Evolutionary conservation across 1,284 basidiomycete genomes (phyloP), one percentile per base, ranked within the genome.

Genomic region (Limonomyces culmigenus): DNA sequence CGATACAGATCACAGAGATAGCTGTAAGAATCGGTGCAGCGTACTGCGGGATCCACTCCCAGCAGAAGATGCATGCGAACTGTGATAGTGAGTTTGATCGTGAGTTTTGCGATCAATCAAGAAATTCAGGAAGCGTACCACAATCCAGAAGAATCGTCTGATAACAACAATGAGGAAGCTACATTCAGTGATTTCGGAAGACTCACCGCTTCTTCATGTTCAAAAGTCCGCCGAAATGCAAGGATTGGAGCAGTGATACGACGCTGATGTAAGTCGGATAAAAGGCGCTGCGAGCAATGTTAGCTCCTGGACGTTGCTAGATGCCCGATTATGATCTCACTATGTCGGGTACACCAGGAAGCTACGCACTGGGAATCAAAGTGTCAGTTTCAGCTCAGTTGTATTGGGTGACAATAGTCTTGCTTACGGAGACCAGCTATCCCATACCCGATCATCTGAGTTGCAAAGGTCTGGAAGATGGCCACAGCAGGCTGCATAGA

Each of bases 1-100:
- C n/a, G 30, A 73, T 50, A 50, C 70, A 73, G 56, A 74, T 67
- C 42, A 74, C 62, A 19, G 65, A 73, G 45, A 67, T 27, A 27
- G 25, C 25, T 8, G 25, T 33, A 14, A 40, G 32, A 16, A 35
- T 19, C n/a, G 35, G 35, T 39, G 29, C 59, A 47, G 63, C 49
- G 52, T 63, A 65, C 46, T 61, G 53, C 18, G 57, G 55, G 40
- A 59, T 45, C 42, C 53, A 50, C 45, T 60, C 58, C 49, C 53
- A 27, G 25, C 25, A 8, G 8, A n/a, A n/a, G n/a, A n/a, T n/a
- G n/a, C n/a, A n/a, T n/a, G n/a, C n/a, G n/a, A n/a, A n/a, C n/a
- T n/a, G n/a, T n/a, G n/a, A n/a, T n/a, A n/a, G n/a, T n/a, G n/a
- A n/a, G n/a, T n/a, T n/a, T n/a, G n/a, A n/a, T n/a, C n/a, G n/a